Percentiles rank a stretch among this genome's conserved stretches.
Conservation (phyloP, 441 rosid species). For the Geranium incanum region DNA sequence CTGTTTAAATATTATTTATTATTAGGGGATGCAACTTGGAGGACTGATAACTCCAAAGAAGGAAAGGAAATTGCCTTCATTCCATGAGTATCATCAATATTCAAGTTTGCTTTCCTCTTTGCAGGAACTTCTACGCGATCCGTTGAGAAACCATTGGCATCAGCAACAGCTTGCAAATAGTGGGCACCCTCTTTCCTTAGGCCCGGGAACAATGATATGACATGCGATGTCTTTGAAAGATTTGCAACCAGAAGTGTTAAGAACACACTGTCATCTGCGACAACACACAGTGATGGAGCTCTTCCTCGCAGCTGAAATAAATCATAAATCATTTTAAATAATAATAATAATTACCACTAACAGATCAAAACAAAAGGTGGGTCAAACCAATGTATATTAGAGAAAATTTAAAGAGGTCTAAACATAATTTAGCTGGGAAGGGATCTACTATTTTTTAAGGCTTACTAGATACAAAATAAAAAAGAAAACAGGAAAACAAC, state of each 20-base stretch:
- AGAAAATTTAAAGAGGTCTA: background rate
- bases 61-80: constrained; percentile 37
- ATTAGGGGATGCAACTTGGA: constrained; percentile 14
- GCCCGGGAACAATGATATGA: constrained; percentile 69
- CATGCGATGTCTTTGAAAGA: constrained; percentile 41
- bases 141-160: constrained; percentile 50
- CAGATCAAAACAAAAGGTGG: background rate
- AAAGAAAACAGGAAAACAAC: background rate
- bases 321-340: background rate
- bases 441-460: background rate
- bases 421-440: background rate
- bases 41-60: background rate
- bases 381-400: background rate
- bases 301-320: constrained; percentile 56
- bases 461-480: background rate
- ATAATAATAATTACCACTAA: background rate
- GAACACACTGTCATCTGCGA: constrained; percentile 81
- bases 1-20: constrained; percentile 7
- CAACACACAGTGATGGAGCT: constrained; percentile 48
- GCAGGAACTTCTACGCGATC: constrained; percentile 46
- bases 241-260: constrained; percentile 49
- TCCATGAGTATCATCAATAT: constrained; percentile 39
- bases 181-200: constrained; percentile 49
- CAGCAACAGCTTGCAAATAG: constrained; percentile 60
- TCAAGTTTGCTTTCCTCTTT: constrained; percentile 40